Base-by-base conservation (phyloP, 129 eudicot genomes). In the Oenanthe sinensis region DNA sequence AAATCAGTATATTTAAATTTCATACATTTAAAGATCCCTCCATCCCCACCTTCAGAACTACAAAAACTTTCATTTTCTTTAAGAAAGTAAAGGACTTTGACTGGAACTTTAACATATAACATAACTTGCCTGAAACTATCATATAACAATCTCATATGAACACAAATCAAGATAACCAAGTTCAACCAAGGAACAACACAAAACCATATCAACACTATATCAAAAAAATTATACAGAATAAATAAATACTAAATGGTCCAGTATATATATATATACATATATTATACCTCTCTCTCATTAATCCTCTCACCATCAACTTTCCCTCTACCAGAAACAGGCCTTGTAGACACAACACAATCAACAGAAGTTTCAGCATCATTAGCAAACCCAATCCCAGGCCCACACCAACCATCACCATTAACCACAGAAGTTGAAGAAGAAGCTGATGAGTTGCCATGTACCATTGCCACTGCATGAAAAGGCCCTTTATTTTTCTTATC, bases 321-420 rank as follows among this genome's bases (percentile, higher is more conserved):
- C 39, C 86, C 89, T 81, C 98, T 89, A 15, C 75, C 83, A 75
- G 96, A 86, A 76, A 82, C 79, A 45, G 88, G 87, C 54, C 95
- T 87, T 74, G 85, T 84, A 28, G 98, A 82, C 33, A 87, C 88
- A 74, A 89, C 98, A 87, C 88, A 91, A 83, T 89, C 92, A 36
- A 86, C 92, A 82, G 87, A 87, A 49, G 85, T 90, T 81, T 85
- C 91, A 82, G 89, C 90, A 85, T 86, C 97, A 55, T 86, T 86
- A 36, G 86, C 79, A 5, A 89, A 79, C 71, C 95, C 97, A 74
- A 85, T 87, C 36, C 95, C 91, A 24, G 97, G 91, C 26, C 93
- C 97, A 87, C 98, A 95, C 94, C 96, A 95, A 67, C 90, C 92
- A 86, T 95, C 98, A 33, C 93, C 92, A 62, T 80, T 89, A 46